A percentile compares a stretch with the other conserved stretches of the same genome.
Conservation (phyloP, 31 red algal species). For the Bonnemaisonia californica region DNA sequence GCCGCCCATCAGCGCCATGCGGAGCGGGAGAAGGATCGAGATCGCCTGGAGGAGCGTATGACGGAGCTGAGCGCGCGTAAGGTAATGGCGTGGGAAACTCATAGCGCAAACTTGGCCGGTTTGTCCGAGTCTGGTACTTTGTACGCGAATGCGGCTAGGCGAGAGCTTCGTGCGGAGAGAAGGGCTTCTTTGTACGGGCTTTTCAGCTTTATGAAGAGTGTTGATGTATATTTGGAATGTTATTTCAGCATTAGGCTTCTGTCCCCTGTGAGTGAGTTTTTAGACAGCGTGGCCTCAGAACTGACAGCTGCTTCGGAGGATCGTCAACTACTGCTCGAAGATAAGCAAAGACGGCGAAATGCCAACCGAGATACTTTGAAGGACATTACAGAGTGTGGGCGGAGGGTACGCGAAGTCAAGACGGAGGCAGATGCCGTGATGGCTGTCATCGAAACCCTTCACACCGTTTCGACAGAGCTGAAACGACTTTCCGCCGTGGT, state of each 20-base stretch:
- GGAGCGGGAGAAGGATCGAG: background rate
- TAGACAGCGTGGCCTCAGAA: background rate
- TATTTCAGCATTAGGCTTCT: background rate
- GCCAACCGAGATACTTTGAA: slow-evolving; percentile 8
- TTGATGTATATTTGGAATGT: background rate
- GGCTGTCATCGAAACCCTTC: slow-evolving; percentile 15
- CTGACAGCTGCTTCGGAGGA: background rate
- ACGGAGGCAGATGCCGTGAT: slow-evolving; percentile 9
- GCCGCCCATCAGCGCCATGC: background rate
- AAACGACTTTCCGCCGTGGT: slow-evolving; percentile 18
- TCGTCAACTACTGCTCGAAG: background rate
- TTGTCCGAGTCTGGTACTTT: background rate
- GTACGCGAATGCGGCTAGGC: background rate
- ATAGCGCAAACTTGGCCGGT: background rate
- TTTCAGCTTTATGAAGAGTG: background rate
- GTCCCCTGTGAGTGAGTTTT: background rate
- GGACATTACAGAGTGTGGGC: slow-evolving; percentile 5
- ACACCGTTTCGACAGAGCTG: slow-evolving; percentile 11
- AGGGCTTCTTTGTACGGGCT: background rate
- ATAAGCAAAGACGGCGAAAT: slow-evolving; percentile 2
- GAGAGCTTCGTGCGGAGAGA: background rate
- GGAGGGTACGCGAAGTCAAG: background rate
- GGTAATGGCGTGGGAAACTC: slow-evolving; percentile 16
- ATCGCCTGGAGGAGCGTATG: background rate
- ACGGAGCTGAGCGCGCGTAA: background rate